phyloP scores from a whole-genome alignment of 2,329 filamentous ascomycete genomes.

The Claviceps quebecensis region DNA sequence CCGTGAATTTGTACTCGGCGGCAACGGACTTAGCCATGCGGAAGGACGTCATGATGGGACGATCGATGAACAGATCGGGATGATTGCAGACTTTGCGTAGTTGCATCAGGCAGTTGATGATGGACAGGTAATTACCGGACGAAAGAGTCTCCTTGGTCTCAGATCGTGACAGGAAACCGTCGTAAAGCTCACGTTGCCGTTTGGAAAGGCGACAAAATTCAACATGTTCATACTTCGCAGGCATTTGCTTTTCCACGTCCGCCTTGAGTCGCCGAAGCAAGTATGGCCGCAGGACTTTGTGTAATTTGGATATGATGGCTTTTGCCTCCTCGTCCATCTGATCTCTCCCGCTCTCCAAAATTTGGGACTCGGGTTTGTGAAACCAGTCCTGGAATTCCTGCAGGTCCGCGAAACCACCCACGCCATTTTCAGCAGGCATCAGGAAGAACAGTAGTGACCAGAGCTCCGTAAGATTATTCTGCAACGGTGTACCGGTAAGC shows the following conservation, averaged over 20 bases:
- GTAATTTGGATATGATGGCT: constrained; percentile 81
- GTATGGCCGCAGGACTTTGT: constrained; percentile 86
- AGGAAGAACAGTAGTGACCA: constrained; percentile 97
- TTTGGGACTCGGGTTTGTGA: constrained; percentile 87
- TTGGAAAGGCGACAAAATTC: constrained; percentile 93
- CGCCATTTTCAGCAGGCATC: constrained; percentile 78
- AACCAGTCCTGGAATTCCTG: constrained; percentile 95
- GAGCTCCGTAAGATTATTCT: constrained; percentile 91
- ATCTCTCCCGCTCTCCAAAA: constrained; percentile 84
- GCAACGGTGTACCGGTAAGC: constrained; percentile 84
- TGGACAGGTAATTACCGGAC: constrained; percentile 90
- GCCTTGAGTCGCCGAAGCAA: constrained; percentile 82
- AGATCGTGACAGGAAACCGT: constrained; percentile 83
- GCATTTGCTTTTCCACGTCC: constrained; percentile 98
- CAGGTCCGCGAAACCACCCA: constrained; percentile 85
- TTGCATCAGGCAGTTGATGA: constrained; percentile 98
- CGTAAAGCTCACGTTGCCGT: constrained; percentile 86
- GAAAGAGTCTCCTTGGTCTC: constrained; percentile 81
- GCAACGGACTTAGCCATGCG: constrained; percentile 72
- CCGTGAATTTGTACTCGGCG: constrained; percentile 59
- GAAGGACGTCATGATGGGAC: constrained; percentile 93
- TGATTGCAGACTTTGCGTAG: constrained; percentile 97
- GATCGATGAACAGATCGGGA: constrained; percentile 88
- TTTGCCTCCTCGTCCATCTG: constrained; percentile 90
- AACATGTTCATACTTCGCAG: constrained; percentile 92